Evolutionary conservation across 2,329 filamentous ascomycete species (phyloP), one percentile per base, ranked within the genome.

Genomic region (Pseudopyricularia javanii): DNA sequence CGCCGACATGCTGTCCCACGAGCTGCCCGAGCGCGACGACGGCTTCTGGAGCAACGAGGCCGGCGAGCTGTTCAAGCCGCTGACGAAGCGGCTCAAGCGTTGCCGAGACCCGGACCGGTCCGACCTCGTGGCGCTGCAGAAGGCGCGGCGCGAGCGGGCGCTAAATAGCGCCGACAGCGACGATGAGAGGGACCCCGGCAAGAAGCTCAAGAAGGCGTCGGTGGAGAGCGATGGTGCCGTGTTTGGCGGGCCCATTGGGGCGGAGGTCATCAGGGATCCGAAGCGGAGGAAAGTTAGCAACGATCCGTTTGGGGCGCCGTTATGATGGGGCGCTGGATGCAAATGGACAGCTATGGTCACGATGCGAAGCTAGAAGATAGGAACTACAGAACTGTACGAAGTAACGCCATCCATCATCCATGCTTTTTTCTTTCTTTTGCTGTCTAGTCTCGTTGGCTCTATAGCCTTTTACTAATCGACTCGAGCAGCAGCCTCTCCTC

Each of bases 61-160:
- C 54, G 67, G 65, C 58, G 71, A 73, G 51, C 67, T 76, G 24
- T 74, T 82, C 58, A 79, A 78, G 43, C 75, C 76, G 0, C 67
- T 88, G 12, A 75, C 81, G 15, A 81, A 77, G 66, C 90, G 88
- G 63, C 71, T 91, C n/a, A 80, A 79, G 55, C 79, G 76, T 59
- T 91, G 86, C 59, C 74, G 83, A 54, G 86, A 91, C 60, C 86
- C 86, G 0, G 83, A 88, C 59, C 80, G 86, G 53, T 80, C 78
- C 45, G 85, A 91, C 64, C 67, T 91, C 3, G 82, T 89, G 17
- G 82, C 81, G 49, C 68, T 86, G 50, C 83, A 87, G 60, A 76
- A 77, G 57, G 79, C 80, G 20, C 76, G 83, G 59, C 80, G 80
- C 49, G 78, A 82, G 59, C 70, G 75, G 55, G 68, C 68, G 1